Base-by-base conservation (phyloP, 2,329 filamentous ascomycete species). In the Aspergillus terreus region DNA sequence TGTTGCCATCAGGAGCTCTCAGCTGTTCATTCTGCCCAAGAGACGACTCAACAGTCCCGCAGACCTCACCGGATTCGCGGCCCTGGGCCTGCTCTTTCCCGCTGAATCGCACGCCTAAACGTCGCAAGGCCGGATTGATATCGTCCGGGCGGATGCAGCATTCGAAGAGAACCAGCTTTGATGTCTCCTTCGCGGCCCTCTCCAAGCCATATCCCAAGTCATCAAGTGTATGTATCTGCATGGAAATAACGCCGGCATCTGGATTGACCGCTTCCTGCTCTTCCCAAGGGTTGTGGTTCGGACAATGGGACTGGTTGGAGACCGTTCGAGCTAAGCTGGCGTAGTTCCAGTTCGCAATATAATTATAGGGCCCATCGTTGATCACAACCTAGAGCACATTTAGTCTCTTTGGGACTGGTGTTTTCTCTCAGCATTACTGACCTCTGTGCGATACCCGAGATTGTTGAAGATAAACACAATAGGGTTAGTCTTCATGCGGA, bases 391-490 rank as follows among this genome's bases (percentile, higher is more conserved):
- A 33, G 19, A 41, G 38, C 4, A 36, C n/a, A 11, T 36, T 36
- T 14, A 36, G 33, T 14, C 3, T 36, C 33, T 14, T 4, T 36
- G 33, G 12, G n/a, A 14, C 12, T 36, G 6, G 5, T 11, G 33
- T 36, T 27, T 27, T 27, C 25, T 27, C 25, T 27, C 25, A 6
- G 25, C 25, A 9, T 27, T 6, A 27, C 25, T 27, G 25, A 49
- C 51, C 73, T 95, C 90, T 65, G 92, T 91, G 6, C 88, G 92
- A 72, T 87, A 95, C 4, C 90, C 90, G 23, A 90, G 82, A 68
- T 92, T 92, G 77, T 86, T 88, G 58, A 94, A 85, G 52, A 92
- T 76, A 67, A 94, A 90, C 55, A 94, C 84, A 64, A 90, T 90
- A n/a, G 87, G 80, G 54, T 85, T 83, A 43, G 92, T 74, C 14